Evolutionary conservation across 2,329 filamentous ascomycete genomes (phyloP).

Genomic region (Cryphonectria naterciae): DNA sequence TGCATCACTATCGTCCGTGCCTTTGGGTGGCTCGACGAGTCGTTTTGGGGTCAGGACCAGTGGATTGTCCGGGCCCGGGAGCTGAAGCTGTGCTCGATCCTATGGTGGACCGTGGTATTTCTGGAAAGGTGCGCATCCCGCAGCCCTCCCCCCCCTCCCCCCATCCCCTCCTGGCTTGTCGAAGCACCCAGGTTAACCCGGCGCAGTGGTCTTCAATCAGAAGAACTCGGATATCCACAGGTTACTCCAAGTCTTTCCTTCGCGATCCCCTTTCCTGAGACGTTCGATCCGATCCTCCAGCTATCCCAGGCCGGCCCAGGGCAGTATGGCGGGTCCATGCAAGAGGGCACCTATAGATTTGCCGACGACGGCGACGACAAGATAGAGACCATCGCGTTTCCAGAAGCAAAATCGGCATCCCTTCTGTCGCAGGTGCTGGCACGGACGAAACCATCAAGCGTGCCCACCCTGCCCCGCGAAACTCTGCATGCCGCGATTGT

Average conservation of each 20-base stretch:
- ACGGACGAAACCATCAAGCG: conserved; percentile 26
- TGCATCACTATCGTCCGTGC: conserved; percentile 36
- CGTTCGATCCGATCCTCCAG: conserved; percentile 33
- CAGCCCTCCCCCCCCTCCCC: background rate
- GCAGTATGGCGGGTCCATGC: conserved; percentile 25
- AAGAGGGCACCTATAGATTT: conserved; percentile 25
- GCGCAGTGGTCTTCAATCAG: conserved; percentile 34
- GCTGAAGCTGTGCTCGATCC: conserved; percentile 36
- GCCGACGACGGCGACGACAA: conserved; percentile 33
- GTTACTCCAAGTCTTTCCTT: conserved; percentile 30
- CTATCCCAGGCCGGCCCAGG: conserved; percentile 16
- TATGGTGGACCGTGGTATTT: conserved; percentile 39
- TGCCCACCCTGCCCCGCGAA: conserved; percentile 16
- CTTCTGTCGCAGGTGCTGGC: conserved; percentile 35
- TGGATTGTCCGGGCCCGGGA: conserved; percentile 31
- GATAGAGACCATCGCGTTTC: conserved; percentile 35
- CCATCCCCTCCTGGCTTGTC: background rate
- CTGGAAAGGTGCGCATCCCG: conserved; percentile 36
- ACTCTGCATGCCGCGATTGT: conserved; percentile 31
- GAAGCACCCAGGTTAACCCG: conserved; percentile 7
- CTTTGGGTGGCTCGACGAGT: conserved; percentile 35
- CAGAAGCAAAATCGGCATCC: conserved; percentile 36
- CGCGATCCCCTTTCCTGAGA: conserved; percentile 35
- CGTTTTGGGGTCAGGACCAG: conserved; percentile 35
- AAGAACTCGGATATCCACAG: conserved; percentile 35